Conservation (phyloP, 495 filamentous ascomycete genomes). For the Penicillium fimorum region DNA sequence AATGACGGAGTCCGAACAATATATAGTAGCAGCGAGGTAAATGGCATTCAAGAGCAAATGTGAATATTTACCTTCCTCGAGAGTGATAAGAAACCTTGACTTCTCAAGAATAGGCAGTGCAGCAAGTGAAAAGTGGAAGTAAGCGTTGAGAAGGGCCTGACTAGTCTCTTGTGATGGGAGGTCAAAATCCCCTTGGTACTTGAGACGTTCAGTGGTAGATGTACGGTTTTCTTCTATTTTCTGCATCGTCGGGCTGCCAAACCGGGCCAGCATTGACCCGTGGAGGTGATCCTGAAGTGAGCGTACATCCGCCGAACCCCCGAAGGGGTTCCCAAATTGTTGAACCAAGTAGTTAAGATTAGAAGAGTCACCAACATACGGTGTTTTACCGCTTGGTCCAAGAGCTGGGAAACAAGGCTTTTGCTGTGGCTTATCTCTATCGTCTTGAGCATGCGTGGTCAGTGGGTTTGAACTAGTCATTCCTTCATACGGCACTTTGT, state of each 20-base stretch:
- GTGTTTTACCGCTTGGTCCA: constrained; percentile 10
- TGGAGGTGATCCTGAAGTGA: constrained; percentile 18
- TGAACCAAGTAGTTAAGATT: constrained; percentile 21
- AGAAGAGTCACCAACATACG: constrained; percentile 17
- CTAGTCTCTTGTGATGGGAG: constrained; percentile 14
- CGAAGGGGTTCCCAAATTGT: constrained; percentile 20
- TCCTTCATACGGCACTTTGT: background rate
- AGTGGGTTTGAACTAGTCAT: background rate
- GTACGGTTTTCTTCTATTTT: constrained; percentile 5
- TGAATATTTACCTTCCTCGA: constrained; percentile 8
- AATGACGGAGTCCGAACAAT: constrained; percentile 18
- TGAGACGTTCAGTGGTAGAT: background rate
- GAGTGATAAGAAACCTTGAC: constrained; percentile 3
- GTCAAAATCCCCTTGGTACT: constrained; percentile 14
- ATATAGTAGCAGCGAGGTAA: constrained; percentile 16
- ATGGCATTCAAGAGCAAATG: constrained; percentile 19
- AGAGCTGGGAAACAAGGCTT: constrained; percentile 14
- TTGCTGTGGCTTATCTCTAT: background rate
- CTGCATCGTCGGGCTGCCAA: constrained; percentile 4
- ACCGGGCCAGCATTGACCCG: constrained; percentile 10
- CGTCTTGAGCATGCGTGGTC: background rate
- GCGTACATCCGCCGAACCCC: constrained; percentile 8
- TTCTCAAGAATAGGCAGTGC: constrained; percentile 18
- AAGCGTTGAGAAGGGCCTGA: constrained; percentile 10
- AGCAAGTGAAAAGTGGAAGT: constrained; percentile 15